Base-by-base conservation (phyloP, 2,329 filamentous ascomycete genomes). In the Zopfia rhizophila region DNA sequence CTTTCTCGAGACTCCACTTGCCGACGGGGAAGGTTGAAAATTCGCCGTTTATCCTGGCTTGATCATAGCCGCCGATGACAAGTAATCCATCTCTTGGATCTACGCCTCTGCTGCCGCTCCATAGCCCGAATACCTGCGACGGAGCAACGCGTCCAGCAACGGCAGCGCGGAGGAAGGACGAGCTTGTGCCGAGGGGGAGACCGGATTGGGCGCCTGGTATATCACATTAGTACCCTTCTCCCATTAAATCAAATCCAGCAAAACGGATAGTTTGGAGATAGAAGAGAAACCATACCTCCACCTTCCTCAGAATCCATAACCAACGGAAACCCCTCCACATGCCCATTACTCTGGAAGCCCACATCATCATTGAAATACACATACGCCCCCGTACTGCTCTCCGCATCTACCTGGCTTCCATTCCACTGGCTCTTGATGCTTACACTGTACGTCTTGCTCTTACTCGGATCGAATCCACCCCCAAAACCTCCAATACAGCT, bases 51-150 rank as follows among this genome's bases (percentile, higher is more conserved):
- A 51, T 25, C 10, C 48, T 36, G 12, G 48, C 35, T 10, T 35
- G 43, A 48, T 51, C 48, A n/a, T 51, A 51, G 10, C 48, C 48
- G 5, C 48, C 48, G n/a, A 51, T 41, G 28, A 51, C 32, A 8
- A 51, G 48, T n/a, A 43, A 7, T 8, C 48, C 48, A 32, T 51
- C 48, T 8, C 27, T 27, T n/a, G 48, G 48, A 21, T 46, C 28
- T 11, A 51, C 24, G 3, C 43, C 37, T 18, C 48, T 30, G 32
- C 48, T 51, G 14, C 48, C 48, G 21, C 23, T 35, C 48, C 48
- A 51, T n/a, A 51, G 37, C 13, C 48, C 48, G 19, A 51, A 51
- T 7, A 48, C 48, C 23, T 43, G 30, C 11, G 48, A 51, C 22
- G 48, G 48, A 10, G 48, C 48, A 12, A 51, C 37, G 21, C 44